Percentiles rank a stretch among this genome's conserved stretches.
phyloP scores from a whole-genome alignment of 768 basidiomycete species.

The Lyophyllum shimeji region DNA sequence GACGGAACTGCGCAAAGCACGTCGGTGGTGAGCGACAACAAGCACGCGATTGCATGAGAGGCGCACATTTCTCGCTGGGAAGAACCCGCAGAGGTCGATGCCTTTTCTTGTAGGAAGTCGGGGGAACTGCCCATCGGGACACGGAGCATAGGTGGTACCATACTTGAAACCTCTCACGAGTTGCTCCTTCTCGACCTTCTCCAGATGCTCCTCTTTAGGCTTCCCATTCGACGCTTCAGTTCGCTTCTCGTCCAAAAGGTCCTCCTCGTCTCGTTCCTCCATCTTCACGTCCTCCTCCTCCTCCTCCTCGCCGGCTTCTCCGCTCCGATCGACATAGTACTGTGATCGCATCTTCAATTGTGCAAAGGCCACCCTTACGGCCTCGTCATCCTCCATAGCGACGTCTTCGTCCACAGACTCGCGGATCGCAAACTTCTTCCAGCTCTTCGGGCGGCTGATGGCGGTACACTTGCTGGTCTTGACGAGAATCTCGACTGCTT shows the following conservation, averaged over 20 bases:
- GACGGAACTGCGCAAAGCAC: constrained; percentile 59
- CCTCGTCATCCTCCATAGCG: constrained; percentile 34
- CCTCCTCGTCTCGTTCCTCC: constrained; percentile 34
- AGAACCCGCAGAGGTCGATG: constrained; percentile 87
- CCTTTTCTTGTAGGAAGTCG: constrained; percentile 76
- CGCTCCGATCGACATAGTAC: constrained; percentile 53
- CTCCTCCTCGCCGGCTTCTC: constrained; percentile 36
- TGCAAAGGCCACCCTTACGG: constrained; percentile 34
- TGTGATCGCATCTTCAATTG: constrained; percentile 51
- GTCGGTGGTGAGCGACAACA: neutral
- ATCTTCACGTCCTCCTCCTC: constrained; percentile 43
- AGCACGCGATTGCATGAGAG: neutral
- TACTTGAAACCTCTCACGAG: constrained; percentile 86
- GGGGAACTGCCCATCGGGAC: constrained; percentile 83
- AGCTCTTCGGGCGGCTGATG: constrained; percentile 62
- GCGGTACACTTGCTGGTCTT: constrained; percentile 82
- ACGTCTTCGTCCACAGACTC: constrained; percentile 23
- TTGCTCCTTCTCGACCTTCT: constrained; percentile 75
- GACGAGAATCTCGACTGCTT: constrained; percentile 73
- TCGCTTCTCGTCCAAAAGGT: constrained; percentile 23
- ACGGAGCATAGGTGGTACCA: constrained; percentile 84
- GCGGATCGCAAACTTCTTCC: constrained; percentile 72
- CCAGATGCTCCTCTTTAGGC: constrained; percentile 35
- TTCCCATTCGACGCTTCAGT: constrained; percentile 28
- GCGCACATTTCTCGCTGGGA: constrained; percentile 63